A percentile compares a stretch with the other conserved stretches of the same genome.
These are phyloP conservation scores for Tuctoria greenei DNA, from an alignment of 176 grass and related monocot genomes.

Conservation along the genomic window DNA sequence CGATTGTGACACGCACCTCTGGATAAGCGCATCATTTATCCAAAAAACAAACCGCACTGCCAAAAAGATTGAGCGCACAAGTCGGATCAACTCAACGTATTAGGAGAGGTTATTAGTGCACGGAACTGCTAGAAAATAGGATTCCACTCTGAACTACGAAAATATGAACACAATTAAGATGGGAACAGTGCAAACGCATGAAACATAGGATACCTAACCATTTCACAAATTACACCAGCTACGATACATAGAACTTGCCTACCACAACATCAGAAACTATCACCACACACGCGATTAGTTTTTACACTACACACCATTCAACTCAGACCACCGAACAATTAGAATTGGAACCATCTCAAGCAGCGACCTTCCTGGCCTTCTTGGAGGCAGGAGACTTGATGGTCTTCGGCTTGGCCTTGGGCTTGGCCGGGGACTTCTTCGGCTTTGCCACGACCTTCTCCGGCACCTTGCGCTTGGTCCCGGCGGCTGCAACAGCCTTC, in stretches of 20 bases:
- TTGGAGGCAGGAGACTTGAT: conserved; percentile 35
- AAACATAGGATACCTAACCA: too few species aligned
- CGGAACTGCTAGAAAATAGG: too few species aligned
- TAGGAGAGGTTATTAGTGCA: too few species aligned
- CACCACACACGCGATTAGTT: not conserved
- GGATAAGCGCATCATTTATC: not conserved
- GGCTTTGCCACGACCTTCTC: conserved; percentile 46
- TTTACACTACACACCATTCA: conserved; percentile 43
- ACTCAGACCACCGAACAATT: too few species aligned
- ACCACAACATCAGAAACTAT: not conserved
- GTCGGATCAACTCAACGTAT: too few species aligned
- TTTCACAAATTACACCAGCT: not conserved
- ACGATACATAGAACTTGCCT: not conserved
- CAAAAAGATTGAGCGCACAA: too few species aligned
- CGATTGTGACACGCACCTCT: not conserved
- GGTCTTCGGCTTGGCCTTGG: conserved; percentile 54
- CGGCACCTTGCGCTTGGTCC: conserved; percentile 48
- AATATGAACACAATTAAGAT: not conserved
- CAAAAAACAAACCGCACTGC: not conserved
- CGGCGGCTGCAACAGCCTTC: not conserved
- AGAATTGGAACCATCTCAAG: not conserved
- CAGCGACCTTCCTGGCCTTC: conserved; percentile 45
- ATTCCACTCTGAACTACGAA: too few species aligned
- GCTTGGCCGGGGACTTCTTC: conserved; percentile 17
- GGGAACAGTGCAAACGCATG: too few species aligned